Evolutionary conservation across 306 rosid species (phyloP), one percentile per base, ranked within the genome.

Genomic region (Crataegus laevigata): DNA sequence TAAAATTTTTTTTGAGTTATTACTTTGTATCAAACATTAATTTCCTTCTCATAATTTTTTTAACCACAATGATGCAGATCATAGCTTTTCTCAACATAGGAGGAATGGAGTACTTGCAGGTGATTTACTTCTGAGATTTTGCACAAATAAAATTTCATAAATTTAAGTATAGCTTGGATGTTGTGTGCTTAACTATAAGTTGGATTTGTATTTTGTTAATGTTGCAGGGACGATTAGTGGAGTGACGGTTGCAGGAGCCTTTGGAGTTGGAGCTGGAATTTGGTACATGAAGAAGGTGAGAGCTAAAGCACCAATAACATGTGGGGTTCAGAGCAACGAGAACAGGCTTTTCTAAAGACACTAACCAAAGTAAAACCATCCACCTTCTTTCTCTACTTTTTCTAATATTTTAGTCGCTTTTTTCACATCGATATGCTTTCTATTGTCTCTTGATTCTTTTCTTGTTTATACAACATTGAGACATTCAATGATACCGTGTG

Each of bases 301-400:
- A 72, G 92, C 89, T 24, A 90, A 84, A 85, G 90, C 96, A 69
- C 96, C 96, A 47, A 91, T 88, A 3, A 89, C 96, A 18, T 90
- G 96, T 82, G 97, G 99, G 77, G 96, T 94, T 78, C 97, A 94
- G 83, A 88, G 63, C 80, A 94, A 89, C 22, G 98, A 90, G 42
- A 94, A 94, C 75, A 86, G 97, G 79, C 92, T 90, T 85, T 94
- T 94, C 82, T 94, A 68, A 83, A 93, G 17, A 22, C 62, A 47
- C 54, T 47, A 47, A 52, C 75, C 17, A 12, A 24, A 69, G 62
- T 71, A 30, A 77, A 64, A 69, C 29, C 60, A 68, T 62, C 40
- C 71, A 77, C 45, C 85, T 81, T 74, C 64, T 77, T 86, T 82
- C 64, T 69, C 45, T 75, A 19, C 32, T 32, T 65, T 42, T 29